These are phyloP conservation scores for Pseudopithomyces maydicus DNA, from an alignment of 2,329 filamentous ascomycete genomes.

Conservation along the genomic window DNA sequence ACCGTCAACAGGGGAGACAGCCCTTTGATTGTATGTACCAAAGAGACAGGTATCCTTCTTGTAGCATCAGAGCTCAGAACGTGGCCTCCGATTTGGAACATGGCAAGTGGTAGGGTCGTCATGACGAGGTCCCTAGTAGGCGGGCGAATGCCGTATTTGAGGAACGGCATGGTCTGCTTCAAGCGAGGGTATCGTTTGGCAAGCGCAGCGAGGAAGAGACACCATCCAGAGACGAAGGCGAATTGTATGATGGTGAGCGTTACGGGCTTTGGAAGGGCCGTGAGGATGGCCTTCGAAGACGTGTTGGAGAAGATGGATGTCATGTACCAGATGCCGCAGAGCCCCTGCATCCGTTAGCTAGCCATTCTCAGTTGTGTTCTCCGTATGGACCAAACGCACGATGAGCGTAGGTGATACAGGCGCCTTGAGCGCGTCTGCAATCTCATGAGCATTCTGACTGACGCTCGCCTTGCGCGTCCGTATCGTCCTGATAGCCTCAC, in stretches of 20 bases:
- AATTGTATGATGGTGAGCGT: slow-evolving; percentile 95
- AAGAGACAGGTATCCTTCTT: slow-evolving; percentile 90
- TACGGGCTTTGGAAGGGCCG: slow-evolving; percentile 85
- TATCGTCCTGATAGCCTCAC: slow-evolving; percentile 85
- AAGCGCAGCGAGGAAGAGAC: slow-evolving; percentile 77
- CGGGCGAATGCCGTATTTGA: slow-evolving; percentile 81
- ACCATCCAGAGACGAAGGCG: slow-evolving; percentile 87
- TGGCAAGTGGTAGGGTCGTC: slow-evolving; percentile 87
- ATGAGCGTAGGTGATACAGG: slow-evolving; percentile 87
- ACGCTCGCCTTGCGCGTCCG: slow-evolving; percentile 81
- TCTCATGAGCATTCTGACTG: slow-evolving; percentile 89
- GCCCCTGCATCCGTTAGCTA: slow-evolving; percentile 60
- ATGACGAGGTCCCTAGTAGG: slow-evolving; percentile 81
- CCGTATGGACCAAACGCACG: slow-evolving; percentile 59
- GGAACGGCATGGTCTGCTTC: slow-evolving; percentile 72
- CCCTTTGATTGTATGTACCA: slow-evolving; percentile 98
- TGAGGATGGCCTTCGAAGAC: slow-evolving; percentile 95
- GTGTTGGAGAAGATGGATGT: slow-evolving; percentile 97
- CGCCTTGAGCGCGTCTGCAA: slow-evolving; percentile 87
- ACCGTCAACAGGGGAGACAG: slow-evolving; percentile 96
- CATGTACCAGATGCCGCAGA: slow-evolving; percentile 92
- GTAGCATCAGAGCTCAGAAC: slow-evolving; percentile 93
- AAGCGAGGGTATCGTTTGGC: slow-evolving; percentile 74
- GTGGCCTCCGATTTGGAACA: slow-evolving; percentile 92
- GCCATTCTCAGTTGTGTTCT: slow-evolving; percentile 10